Conservation (phyloP, 148 eudicot species). For the Agrostemma githago region DNA sequence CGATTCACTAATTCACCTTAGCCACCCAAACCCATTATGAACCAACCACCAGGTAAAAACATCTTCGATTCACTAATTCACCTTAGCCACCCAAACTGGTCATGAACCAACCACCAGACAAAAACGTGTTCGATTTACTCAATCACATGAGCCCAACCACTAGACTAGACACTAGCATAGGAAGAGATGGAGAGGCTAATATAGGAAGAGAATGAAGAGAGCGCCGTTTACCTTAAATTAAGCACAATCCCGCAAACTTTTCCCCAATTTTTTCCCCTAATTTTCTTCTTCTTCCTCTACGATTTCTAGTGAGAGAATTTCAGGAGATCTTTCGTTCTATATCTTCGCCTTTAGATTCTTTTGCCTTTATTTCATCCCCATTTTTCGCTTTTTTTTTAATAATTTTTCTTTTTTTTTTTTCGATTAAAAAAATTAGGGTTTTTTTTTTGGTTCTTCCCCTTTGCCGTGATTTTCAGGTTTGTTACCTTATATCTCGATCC, state of each 20-base stretch:
- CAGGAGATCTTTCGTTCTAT: constrained; percentile 19
- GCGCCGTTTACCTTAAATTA: background rate
- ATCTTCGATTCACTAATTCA: too few species aligned
- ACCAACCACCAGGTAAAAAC: too few species aligned
- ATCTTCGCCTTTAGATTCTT: constrained; percentile 37
- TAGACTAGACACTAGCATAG: background rate
- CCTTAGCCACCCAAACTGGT: too few species aligned
- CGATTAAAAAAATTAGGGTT: constrained; percentile 30
- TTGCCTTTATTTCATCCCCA: constrained; percentile 29
- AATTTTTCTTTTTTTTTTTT: background rate
- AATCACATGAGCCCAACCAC: too few species aligned
- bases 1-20: too few species aligned
- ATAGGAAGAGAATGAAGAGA: background rate
- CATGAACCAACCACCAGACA: too few species aligned
- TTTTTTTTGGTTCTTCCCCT: constrained; percentile 6
- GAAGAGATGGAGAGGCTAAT: background rate
- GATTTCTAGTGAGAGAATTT: background rate
- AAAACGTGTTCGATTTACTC: too few species aligned
- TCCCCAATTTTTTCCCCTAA: background rate
- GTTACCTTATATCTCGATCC: constrained; percentile 5
- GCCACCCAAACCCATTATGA: too few species aligned
- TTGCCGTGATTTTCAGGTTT: constrained; percentile 24
- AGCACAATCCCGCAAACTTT: background rate
- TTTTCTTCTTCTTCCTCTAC: background rate
- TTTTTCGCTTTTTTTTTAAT: background rate